Evolutionary conservation across 2,329 filamentous ascomycete genomes (phyloP), one percentile per base, ranked within the genome.

Genomic region (Colletotrichum sansevieriae): DNA sequence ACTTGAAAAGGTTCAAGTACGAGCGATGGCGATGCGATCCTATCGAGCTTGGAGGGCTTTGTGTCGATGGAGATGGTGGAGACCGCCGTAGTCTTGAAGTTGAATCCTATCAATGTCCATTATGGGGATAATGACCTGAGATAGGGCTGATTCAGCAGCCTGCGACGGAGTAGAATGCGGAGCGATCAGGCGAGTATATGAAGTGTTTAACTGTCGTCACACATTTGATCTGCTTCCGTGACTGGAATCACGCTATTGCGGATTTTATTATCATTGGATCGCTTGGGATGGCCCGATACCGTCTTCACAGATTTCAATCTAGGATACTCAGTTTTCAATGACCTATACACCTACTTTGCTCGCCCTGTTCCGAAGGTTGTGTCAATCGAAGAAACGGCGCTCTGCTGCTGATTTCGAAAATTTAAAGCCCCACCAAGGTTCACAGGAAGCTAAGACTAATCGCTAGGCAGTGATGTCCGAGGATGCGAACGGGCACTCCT

Each of bases 191-290:
- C 29, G 29, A 29, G 29, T 9, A 29, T 29, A 8, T 29, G 29
- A 8, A 9, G 8, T 29, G 29, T 29, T 33, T n/a, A n/a, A 11
- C n/a, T 2, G 29, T 25, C 33, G 49, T 35, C 49, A 18, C 43
- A 47, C 22, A 25, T 35, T 63, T 51, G n/a, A n/a, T n/a, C n/a
- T n/a, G n/a, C 13, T 3, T 63, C 46, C 29, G 15, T 22, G 25
- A 15, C 51, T 37, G 39, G 49, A 63, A 47, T 39, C 52, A 58
- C 61, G 61, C 57, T 63, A 63, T 58, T 8, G 11, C 46, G 35
- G 13, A 29, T 1, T 51, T 29, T 15, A 15, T 18, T 22, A 39
- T 39, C 35, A 29, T 51, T 61, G 44, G 33, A 22, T 29, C 18
- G 12, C 13, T n/a, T 41, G 7, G 12, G 13, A 61, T 61, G 44